phyloP scores from a whole-genome alignment of 768 basidiomycete genomes.

The Suillus paluster region DNA sequence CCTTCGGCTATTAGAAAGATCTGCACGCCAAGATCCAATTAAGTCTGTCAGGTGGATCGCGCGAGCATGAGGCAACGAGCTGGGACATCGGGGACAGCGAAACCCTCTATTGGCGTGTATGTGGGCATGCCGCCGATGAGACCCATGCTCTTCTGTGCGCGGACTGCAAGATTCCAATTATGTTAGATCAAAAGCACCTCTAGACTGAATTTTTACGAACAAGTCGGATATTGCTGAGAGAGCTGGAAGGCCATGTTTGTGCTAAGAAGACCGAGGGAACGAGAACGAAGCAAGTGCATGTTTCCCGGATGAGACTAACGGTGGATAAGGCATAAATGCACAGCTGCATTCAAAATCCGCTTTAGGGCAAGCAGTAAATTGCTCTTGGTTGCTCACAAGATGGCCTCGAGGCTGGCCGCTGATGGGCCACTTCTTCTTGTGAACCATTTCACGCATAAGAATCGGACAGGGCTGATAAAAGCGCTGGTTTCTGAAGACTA shows the following conservation, averaged over 20 bases:
- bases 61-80: slow-evolving; percentile 43
- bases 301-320: slow-evolving; percentile 48
- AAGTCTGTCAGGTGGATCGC: too few species aligned
- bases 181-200: slow-evolving; percentile 18
- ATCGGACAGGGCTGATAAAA: too few species aligned
- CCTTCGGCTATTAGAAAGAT: too few species aligned
- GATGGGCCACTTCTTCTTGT: too few species aligned
- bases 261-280: slow-evolving; percentile 37
- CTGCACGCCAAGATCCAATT: too few species aligned
- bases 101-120: slow-evolving; percentile 68
- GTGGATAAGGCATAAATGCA: slow-evolving; percentile 21
- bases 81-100: slow-evolving; percentile 68
- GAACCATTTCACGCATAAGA: background rate
- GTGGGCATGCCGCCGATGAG: slow-evolving; percentile 82
- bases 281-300: slow-evolving; percentile 80
- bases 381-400: background rate
- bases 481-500: too few species aligned
- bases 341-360: slow-evolving; percentile 5
- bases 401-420: background rate
- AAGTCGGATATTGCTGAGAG: slow-evolving; percentile 86
- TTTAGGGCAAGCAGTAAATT: slow-evolving; percentile 26
- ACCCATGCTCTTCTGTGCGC: slow-evolving; percentile 93
- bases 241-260: slow-evolving; percentile 69
- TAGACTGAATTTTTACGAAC: slow-evolving; percentile 48
- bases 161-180: slow-evolving; percentile 53